Conservation (phyloP, 805 yeast genomes). For the Pichia ethanolica region DNA sequence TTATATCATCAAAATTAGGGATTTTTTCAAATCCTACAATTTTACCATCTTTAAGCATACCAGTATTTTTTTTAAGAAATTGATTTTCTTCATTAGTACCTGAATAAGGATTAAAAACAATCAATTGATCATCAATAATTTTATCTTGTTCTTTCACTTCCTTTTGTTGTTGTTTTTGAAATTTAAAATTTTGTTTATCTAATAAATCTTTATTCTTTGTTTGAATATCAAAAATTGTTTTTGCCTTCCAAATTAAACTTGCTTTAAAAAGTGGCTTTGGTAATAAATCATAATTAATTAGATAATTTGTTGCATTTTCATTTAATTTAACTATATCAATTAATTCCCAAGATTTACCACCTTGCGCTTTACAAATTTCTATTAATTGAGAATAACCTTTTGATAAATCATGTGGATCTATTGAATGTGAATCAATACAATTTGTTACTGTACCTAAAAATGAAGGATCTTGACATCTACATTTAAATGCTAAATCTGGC, state of each 20-base stretch:
- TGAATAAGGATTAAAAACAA: not conserved
- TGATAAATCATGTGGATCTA: slow-evolving; percentile 22
- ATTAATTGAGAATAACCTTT: slow-evolving; percentile 26
- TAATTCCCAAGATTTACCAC: slow-evolving; percentile 20
- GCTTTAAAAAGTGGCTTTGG: slow-evolving; percentile 8
- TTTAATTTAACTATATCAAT: slow-evolving; percentile 24
- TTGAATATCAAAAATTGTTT: not conserved
- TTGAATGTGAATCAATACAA: slow-evolving; percentile 28
- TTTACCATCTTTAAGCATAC: slow-evolving; percentile 3
- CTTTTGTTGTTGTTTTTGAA: not conserved
- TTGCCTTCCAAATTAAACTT: slow-evolving; percentile 8
- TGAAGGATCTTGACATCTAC: slow-evolving; percentile 29
- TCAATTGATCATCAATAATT: not conserved
- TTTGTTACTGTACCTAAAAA: slow-evolving; percentile 31
- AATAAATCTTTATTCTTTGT: not conserved
- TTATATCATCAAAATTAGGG: slow-evolving; percentile 2
- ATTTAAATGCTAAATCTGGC: slow-evolving; percentile 28
- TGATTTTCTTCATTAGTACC: not conserved
- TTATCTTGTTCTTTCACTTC: not conserved
- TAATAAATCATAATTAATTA: slow-evolving; percentile 12
- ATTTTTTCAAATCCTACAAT: slow-evolving; percentile 1
- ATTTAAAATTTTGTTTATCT: not conserved
- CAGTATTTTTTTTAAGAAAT: not conserved
- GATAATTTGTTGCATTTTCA: slow-evolving; percentile 22
- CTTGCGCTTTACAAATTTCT: slow-evolving; percentile 31